These are phyloP conservation scores for Orbilia quercus DNA, from an alignment of 2,329 filamentous ascomycete genomes.

Conservation along the genomic window DNA sequence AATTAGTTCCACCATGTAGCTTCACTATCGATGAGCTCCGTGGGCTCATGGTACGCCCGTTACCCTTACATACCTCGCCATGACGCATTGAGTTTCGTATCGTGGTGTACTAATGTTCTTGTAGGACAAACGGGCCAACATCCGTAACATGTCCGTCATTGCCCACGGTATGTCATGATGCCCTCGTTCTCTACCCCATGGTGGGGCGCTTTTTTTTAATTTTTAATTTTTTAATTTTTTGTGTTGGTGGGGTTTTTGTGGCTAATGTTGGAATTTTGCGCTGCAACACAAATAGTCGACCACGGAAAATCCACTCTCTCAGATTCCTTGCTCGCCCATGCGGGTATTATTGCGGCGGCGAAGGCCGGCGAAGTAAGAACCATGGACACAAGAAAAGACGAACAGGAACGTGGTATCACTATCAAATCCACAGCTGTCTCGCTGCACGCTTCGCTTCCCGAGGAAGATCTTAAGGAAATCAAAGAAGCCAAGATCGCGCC, in stretches of 20 bases:
- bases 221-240: slow-evolving; percentile 16
- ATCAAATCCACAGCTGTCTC: slow-evolving; percentile 99
- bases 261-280: slow-evolving; percentile 35
- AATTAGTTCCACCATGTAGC: slow-evolving; percentile 68
- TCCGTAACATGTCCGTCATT: slow-evolving; percentile 97
- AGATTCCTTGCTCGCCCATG: slow-evolving; percentile 98
- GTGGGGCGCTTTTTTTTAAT: slow-evolving; percentile 39
- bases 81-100: slow-evolving; percentile 17
- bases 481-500: slow-evolving; percentile 89
- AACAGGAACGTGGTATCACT: slow-evolving; percentile 99
- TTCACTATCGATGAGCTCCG: slow-evolving; percentile 98
- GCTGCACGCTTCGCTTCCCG: slow-evolving; percentile 84
- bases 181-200: background rate
- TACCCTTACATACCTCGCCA: background rate
- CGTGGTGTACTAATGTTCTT: slow-evolving; percentile 16
- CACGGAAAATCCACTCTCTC: slow-evolving; percentile 99
- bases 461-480: slow-evolving; percentile 94
- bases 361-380: slow-evolving; percentile 96
- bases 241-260: background rate
- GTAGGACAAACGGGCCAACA: slow-evolving; percentile 70
- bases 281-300: slow-evolving; percentile 73
- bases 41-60: slow-evolving; percentile 70
- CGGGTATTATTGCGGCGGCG: slow-evolving; percentile 98
- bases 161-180: slow-evolving; percentile 77
- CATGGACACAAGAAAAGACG: slow-evolving; percentile 95